Evolutionary conservation across 2,329 filamentous ascomycete genomes (phyloP).

Genomic region (Magnaporthiopsis poae): DNA sequence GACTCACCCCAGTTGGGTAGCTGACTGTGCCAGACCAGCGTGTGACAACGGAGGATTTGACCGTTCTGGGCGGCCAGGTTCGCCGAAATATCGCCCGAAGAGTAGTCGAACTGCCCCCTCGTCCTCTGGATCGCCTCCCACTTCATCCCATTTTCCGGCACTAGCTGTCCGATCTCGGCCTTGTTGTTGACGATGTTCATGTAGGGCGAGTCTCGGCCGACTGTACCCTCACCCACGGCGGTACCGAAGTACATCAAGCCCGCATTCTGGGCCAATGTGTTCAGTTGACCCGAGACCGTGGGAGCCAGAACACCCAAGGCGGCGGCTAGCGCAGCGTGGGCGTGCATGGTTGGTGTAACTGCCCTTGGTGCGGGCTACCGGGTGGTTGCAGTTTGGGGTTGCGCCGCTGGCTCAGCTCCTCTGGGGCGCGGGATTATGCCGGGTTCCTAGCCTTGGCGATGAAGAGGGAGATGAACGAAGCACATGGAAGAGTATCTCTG

Average conservation of each 20-base stretch:
- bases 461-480: neutral
- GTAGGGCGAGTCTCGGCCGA: conserved; percentile 37
- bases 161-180: conserved; percentile 45
- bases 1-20: conserved; percentile 38
- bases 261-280: conserved; percentile 31
- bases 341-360: neutral
- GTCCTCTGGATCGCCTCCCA: neutral
- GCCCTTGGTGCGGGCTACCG: neutral
- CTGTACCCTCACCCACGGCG: conserved; percentile 39
- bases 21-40: conserved; percentile 42
- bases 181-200: conserved; percentile 34
- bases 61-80: conserved; percentile 23
- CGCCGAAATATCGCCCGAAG: conserved; percentile 32
- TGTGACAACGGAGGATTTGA: conserved; percentile 54
- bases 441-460: neutral
- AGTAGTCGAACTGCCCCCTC: conserved; percentile 38
- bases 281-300: conserved; percentile 21
- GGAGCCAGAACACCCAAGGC: neutral
- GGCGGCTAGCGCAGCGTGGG: neutral
- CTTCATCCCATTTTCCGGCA: conserved; percentile 14
- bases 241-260: conserved; percentile 43
- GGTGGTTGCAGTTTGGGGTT: neutral
- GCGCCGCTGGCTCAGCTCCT: neutral
- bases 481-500: neutral
- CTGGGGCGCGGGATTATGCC: neutral